Conservation (phyloP, 73 alveolate species). For the Breviolum minutum region DNA sequence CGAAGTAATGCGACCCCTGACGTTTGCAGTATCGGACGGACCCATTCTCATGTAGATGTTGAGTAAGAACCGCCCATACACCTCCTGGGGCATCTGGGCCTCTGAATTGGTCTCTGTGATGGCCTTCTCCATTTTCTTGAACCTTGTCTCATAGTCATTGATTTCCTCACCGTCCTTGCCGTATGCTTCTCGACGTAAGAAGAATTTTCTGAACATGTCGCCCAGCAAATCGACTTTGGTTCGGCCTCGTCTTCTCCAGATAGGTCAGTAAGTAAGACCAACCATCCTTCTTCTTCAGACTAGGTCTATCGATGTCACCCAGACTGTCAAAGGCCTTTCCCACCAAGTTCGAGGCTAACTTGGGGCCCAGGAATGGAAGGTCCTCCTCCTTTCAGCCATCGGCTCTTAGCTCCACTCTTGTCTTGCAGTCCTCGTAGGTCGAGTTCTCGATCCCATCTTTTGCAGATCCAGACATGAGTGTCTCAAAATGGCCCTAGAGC, state of each 20-base stretch:
- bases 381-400: slow-evolving; percentile 32
- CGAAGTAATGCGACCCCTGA: background rate
- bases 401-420: slow-evolving; percentile 1
- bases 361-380: slow-evolving; percentile 11
- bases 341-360: background rate
- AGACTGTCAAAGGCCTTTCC: slow-evolving; percentile 15
- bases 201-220: slow-evolving; percentile 20
- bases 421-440: background rate
- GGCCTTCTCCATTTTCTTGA: slow-evolving; percentile 5
- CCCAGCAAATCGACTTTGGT: slow-evolving; percentile 36
- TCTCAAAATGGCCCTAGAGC: no score
- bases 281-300: background rate
- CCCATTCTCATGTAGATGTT: slow-evolving; percentile 22
- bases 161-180: slow-evolving; percentile 23
- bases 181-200: background rate
- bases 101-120: background rate
- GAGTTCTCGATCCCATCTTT: background rate
- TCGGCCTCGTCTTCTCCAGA: slow-evolving; percentile 19
- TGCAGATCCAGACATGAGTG: background rate
- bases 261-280: background rate
- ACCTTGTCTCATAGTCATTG: slow-evolving; percentile 17
- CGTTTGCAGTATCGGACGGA: slow-evolving; percentile 22
- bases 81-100: background rate
- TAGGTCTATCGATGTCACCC: background rate
- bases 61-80: slow-evolving; percentile 34